Evolutionary conservation across 257 asterid genomes (phyloP).

Genomic region (Hygrophila difformis): DNA sequence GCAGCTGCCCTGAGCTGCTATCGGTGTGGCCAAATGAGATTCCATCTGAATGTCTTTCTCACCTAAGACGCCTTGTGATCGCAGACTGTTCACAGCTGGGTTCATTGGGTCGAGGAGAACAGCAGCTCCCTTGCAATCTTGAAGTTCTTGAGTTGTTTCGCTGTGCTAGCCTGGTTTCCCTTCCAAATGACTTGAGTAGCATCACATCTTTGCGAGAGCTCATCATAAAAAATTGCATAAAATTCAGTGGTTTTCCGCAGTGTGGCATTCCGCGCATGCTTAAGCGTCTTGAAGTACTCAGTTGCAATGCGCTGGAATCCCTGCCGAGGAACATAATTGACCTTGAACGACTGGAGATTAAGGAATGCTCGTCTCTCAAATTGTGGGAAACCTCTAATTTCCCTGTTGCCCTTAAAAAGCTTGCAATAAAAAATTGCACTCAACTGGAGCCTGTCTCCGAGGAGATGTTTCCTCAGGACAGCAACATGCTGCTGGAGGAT

Average conservation of each 20-base stretch:
- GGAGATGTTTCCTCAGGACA: conserved; percentile 20
- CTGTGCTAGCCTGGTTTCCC: conserved; percentile 30
- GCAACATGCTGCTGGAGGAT: conserved; percentile 43
- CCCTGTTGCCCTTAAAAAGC: conserved; percentile 44
- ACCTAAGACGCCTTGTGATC: conserved; percentile 45
- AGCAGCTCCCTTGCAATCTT: conserved; percentile 48
- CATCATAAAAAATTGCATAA: conserved; percentile 43
- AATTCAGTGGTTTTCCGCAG: conserved; percentile 32
- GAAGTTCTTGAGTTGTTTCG: conserved; percentile 54
- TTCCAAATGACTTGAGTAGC: conserved; percentile 37
- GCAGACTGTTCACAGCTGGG: conserved; percentile 46
- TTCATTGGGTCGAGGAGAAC: conserved; percentile 41
- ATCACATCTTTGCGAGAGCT: conserved; percentile 38
- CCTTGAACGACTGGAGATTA: conserved; percentile 56
- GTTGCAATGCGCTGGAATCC: conserved; percentile 45
- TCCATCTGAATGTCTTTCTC: conserved; percentile 23
- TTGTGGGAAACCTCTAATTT: conserved; percentile 36
- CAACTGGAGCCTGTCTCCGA: conserved; percentile 40
- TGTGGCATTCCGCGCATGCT: conserved; percentile 49
- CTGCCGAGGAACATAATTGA: conserved; percentile 35
- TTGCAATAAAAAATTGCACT: conserved; percentile 40
- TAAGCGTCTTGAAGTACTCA: conserved; percentile 53
- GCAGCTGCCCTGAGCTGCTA: conserved; percentile 42
- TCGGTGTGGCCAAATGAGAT: conserved; percentile 38
- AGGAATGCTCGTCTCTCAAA: conserved; percentile 49